Conservation (phyloP, 345 rosid genomes). For the Triadica sebifera region DNA sequence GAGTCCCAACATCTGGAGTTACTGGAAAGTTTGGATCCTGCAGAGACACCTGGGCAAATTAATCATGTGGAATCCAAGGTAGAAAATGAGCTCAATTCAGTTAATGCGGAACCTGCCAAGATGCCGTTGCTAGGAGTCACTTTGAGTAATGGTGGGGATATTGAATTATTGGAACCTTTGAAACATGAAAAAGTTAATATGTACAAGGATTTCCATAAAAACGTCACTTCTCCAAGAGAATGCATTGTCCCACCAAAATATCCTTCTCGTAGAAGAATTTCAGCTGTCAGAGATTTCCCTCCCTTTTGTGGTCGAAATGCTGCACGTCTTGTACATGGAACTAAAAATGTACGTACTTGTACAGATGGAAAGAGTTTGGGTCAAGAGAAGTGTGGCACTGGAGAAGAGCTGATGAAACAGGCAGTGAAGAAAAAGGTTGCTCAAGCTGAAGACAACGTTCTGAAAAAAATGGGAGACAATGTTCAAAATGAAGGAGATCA, state of each 20-base stretch:
- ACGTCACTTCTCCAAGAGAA: conserved; percentile 17
- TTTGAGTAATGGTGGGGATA: neutral
- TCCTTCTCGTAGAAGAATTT: conserved; percentile 47
- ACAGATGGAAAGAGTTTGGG: conserved; percentile 17
- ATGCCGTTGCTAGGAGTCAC: conserved; percentile 3
- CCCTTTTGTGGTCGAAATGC: conserved; percentile 47
- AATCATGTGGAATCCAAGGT: conserved; percentile 11
- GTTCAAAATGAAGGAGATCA: conserved; percentile 20
- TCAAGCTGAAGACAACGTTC: conserved; percentile 6
- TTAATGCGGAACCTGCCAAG: conserved; percentile 4
- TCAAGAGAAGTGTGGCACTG: conserved; percentile 22
- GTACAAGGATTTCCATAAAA: conserved; percentile 12
- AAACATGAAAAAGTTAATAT: conserved; percentile 12
- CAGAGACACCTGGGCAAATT: neutral
- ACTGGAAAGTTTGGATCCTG: neutral
- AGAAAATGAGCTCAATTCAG: conserved; percentile 9
- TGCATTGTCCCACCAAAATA: conserved; percentile 22
- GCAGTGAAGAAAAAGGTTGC: neutral
- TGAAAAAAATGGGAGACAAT: conserved; percentile 21
- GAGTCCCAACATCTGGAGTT: conserved; percentile 1
- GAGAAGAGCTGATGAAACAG: conserved; percentile 11
- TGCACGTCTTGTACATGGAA: conserved; percentile 16
- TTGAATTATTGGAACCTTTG: conserved; percentile 11
- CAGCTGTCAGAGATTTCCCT: conserved; percentile 55
- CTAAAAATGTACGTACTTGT: conserved; percentile 11